Conservation (phyloP, 2,329 filamentous ascomycete species). For the Colletotrichum sidae region DNA sequence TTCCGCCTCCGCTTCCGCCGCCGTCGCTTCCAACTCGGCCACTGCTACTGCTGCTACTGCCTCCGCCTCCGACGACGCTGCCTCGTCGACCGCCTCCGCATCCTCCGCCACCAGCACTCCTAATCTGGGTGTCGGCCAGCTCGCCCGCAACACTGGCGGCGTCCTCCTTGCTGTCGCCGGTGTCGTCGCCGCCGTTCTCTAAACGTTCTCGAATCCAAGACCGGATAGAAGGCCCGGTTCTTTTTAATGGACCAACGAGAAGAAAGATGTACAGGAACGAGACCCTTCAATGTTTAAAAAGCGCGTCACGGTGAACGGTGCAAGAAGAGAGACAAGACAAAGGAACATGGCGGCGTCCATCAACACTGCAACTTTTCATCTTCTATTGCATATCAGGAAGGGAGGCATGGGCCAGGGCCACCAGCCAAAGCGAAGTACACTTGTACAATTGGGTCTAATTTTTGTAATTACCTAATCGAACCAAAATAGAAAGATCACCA, state of each 20-base stretch:
- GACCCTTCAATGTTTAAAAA: too few relatives aligned
- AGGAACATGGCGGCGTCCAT: not conserved
- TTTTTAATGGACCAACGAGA: not conserved
- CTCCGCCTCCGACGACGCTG: conserved; percentile 36
- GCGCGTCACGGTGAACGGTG: not conserved
- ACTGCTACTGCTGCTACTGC: conserved; percentile 40
- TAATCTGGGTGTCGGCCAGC: conserved; percentile 44
- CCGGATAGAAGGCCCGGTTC: too few relatives aligned
- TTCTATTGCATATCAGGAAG: not conserved
- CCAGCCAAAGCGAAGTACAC: conserved; percentile 1
- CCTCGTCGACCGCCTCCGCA: conserved; percentile 37
- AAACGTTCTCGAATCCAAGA: conserved; percentile 29
- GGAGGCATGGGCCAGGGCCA: too few relatives aligned
- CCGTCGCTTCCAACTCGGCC: conserved; percentile 40
- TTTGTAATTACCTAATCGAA: conserved; percentile 36
- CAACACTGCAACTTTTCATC: not conserved
- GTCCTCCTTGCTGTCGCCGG: conserved; percentile 52
- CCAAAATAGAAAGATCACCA: conserved; percentile 8
- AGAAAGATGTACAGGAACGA: too few relatives aligned
- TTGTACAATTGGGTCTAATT: conserved; percentile 25
- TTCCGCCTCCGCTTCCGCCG: conserved; percentile 39
- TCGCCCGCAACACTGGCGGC: conserved; percentile 48
- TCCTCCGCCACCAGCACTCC: conserved; percentile 37
- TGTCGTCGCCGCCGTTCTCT: conserved; percentile 52
- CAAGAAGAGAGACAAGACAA: not conserved